phyloP scores from a whole-genome alignment of 2,329 filamentous ascomycete species.

The Ophiosphaerella herpotricha region DNA sequence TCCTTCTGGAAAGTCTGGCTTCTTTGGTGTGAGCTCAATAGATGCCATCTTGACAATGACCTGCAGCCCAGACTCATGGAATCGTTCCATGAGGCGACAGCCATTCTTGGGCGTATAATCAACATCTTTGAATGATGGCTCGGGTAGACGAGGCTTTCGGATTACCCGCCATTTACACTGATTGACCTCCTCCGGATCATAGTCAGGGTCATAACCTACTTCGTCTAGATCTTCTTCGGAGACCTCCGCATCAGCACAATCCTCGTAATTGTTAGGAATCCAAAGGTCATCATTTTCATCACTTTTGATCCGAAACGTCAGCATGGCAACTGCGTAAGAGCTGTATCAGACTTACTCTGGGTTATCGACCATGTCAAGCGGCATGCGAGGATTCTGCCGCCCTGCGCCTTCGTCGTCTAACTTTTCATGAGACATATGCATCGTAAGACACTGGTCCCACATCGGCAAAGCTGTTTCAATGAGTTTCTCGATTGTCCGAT shows the following conservation, averaged over 20 bases:
- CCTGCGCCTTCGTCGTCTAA: conserved; percentile 10
- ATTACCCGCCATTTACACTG: conserved; percentile 18
- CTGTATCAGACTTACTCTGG: conserved; percentile 5
- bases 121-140: conserved; percentile 14
- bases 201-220: background rate
- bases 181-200: conserved; percentile 2
- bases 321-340: background rate
- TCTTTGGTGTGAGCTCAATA: conserved; percentile 63
- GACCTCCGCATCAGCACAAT: conserved; percentile 7
- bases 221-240: background rate
- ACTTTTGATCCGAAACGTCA: conserved; percentile 2
- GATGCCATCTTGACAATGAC: conserved; percentile 67
- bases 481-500: conserved; percentile 24
- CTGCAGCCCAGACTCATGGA: conserved; percentile 51
- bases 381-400: conserved; percentile 11
- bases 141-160: conserved; percentile 20
- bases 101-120: conserved; percentile 16
- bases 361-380: background rate
- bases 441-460: conserved; percentile 20
- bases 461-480: conserved; percentile 23
- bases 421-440: too few relatives aligned
- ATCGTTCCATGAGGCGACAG: conserved; percentile 16
- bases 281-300: conserved; percentile 20
- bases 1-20: conserved; percentile 59
- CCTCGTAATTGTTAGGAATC: conserved; percentile 10